These are phyloP conservation scores for Penicillium sclerotiorum DNA, from an alignment of 2,329 filamentous ascomycete species.

Conservation along the genomic window DNA sequence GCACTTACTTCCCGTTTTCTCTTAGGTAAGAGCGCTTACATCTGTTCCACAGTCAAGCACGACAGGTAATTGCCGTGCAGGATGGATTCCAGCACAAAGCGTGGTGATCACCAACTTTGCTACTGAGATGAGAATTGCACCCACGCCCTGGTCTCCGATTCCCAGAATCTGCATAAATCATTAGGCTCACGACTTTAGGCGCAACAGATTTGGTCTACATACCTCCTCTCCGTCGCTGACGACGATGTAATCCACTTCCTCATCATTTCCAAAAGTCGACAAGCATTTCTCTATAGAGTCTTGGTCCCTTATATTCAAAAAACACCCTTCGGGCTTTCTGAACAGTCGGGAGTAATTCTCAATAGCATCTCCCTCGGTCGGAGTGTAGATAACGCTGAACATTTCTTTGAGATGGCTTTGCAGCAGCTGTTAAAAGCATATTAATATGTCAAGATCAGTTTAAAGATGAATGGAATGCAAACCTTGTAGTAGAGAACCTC, in stretches of 20 bases:
- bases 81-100: constrained; percentile 83
- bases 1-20: too few relatives aligned
- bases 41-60: constrained; percentile 85
- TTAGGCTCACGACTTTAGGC: neutral
- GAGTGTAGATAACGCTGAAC: constrained; percentile 89
- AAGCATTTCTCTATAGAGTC: constrained; percentile 68
- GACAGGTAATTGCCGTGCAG: constrained; percentile 74
- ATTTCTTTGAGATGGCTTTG: constrained; percentile 81
- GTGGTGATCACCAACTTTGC: constrained; percentile 84
- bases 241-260: constrained; percentile 86
- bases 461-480: constrained; percentile 12
- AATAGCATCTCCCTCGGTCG: constrained; percentile 87
- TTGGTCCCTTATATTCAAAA: constrained; percentile 71
- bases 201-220: neutral
- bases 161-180: constrained; percentile 69
- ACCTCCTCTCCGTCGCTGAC: constrained; percentile 69
- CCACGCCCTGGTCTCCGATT: constrained; percentile 86
- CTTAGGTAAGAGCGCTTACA: constrained; percentile 32
- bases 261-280: constrained; percentile 66
- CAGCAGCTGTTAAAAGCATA: constrained; percentile 57
- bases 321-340: constrained; percentile 76
- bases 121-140: constrained; percentile 79
- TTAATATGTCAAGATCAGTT: neutral
- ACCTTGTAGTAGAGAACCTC: constrained; percentile 78
- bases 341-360: constrained; percentile 81